phyloP scores from a whole-genome alignment of 2,329 filamentous ascomycete genomes.

The Diaporthe humulicola region DNA sequence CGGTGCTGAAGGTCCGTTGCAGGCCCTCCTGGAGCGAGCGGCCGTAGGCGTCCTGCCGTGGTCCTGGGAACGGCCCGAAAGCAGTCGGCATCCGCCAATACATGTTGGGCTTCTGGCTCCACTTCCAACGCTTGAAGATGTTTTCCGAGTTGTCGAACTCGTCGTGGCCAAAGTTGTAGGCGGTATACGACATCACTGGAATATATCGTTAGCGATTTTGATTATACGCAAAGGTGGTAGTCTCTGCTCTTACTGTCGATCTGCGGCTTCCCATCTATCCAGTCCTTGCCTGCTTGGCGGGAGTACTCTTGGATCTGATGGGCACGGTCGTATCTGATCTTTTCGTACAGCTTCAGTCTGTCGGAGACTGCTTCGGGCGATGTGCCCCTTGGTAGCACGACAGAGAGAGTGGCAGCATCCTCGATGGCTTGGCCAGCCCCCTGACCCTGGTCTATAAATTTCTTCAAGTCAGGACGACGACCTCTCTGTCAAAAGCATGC shows the following conservation, averaged over 20 bases:
- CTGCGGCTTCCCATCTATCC: constrained; percentile 50
- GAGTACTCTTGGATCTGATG: constrained; percentile 70
- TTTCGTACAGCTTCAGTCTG: constrained; percentile 70
- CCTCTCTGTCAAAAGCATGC: background rate
- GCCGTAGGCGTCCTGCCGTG: constrained; percentile 53
- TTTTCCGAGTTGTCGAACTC: constrained; percentile 68
- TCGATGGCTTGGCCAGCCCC: constrained; percentile 76
- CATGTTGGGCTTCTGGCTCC: constrained; percentile 52
- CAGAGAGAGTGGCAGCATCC: constrained; percentile 71
- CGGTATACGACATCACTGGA: constrained; percentile 56
- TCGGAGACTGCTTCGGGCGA: constrained; percentile 61
- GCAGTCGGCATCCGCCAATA: constrained; percentile 60
- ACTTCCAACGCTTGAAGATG: constrained; percentile 62
- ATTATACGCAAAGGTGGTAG: accelerated
- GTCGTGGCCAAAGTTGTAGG: constrained; percentile 70
- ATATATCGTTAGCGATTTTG: constrained; percentile 33
- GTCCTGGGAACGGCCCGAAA: constrained; percentile 62
- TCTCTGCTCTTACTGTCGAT: constrained; percentile 55
- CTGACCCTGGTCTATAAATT: constrained; percentile 62
- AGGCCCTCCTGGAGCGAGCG: constrained; percentile 28
- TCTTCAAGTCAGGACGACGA: background rate
- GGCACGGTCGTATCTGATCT: constrained; percentile 69
- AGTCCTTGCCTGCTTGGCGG: constrained; percentile 64
- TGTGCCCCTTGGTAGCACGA: constrained; percentile 65
- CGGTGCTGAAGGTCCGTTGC: constrained; percentile 55